Percentiles rank a stretch among this genome's conserved stretches.
phyloP scores from a whole-genome alignment of 202 grass and related monocot genomes.

The Dendrocalamus latiflorus region DNA sequence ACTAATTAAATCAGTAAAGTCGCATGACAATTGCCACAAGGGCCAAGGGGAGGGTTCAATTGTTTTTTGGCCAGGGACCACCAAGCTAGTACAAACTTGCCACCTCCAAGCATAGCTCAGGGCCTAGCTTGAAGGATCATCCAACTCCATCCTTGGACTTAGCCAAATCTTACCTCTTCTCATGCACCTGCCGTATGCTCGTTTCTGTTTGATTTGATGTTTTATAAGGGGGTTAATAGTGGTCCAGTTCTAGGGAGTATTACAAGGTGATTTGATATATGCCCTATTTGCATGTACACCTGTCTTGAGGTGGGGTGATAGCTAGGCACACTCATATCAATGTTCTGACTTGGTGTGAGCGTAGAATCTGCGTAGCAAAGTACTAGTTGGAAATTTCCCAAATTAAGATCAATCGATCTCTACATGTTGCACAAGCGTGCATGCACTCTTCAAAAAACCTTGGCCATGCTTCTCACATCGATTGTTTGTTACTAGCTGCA shows the following conservation, averaged over 20 bases:
- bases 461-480: no score
- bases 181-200: neutral
- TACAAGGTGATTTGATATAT: conserved; percentile 37
- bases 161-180: conserved; percentile 32
- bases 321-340: conserved; percentile 37
- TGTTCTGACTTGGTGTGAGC: conserved; percentile 36
- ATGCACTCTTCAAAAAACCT: no score
- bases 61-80: conserved; percentile 41
- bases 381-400: no score
- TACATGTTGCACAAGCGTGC: no score
- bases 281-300: conserved; percentile 24
- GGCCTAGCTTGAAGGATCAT: conserved; percentile 53
- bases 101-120: conserved; percentile 34
- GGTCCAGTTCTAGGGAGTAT: conserved; percentile 53
- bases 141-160: conserved; percentile 53
- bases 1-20: conserved; percentile 1
- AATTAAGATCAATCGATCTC: no score
- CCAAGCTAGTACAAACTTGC: conserved; percentile 22
- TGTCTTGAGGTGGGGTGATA: conserved; percentile 26
- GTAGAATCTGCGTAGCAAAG: no score
- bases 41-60: no score
- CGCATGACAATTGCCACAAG: conserved; percentile 42
- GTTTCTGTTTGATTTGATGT: conserved; percentile 34
- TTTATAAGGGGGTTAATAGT: conserved; percentile 13
- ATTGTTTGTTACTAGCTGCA: no score